phyloP scores from a whole-genome alignment of 2,329 filamentous ascomycete genomes.

The Ramularia collo-cygni region DNA sequence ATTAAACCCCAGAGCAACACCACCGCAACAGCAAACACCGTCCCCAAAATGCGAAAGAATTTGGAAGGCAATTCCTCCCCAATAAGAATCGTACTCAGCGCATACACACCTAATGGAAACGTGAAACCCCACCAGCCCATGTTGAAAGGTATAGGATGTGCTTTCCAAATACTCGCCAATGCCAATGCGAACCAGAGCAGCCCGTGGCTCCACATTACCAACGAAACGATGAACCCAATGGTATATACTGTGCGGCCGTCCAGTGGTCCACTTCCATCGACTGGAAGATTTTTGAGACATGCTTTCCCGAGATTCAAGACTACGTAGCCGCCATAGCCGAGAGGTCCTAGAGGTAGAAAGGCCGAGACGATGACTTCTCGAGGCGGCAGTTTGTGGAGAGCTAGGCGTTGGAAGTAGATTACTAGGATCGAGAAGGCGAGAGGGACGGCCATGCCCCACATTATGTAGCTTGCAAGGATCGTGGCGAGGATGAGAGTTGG shows the following conservation, averaged over 20 bases:
- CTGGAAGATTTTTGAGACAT: conserved; percentile 23
- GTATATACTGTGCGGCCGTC: conserved; percentile 43
- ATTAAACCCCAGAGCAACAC: conserved; percentile 46
- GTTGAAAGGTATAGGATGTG: conserved; percentile 51
- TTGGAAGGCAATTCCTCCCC: conserved; percentile 46
- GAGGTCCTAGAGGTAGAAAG: conserved; percentile 60
- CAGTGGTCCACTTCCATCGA: conserved; percentile 27
- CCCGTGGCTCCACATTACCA: conserved; percentile 52
- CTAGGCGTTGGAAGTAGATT: conserved; percentile 64
- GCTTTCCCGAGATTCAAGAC: conserved; percentile 15
- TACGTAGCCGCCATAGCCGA: conserved; percentile 56
- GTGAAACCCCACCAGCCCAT: conserved; percentile 57
- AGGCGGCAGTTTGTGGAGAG: conserved; percentile 58
- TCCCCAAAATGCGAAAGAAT: conserved; percentile 52
- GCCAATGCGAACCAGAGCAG: conserved; percentile 42
- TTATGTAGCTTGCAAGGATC: conserved; percentile 57
- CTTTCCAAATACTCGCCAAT: conserved; percentile 37
- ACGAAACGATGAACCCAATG: conserved; percentile 48
- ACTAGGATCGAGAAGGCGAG: conserved; percentile 57
- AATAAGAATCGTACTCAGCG: conserved; percentile 41
- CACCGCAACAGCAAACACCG: conserved; percentile 46
- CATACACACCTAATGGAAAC: conserved; percentile 53
- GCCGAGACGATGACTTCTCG: conserved; percentile 61
- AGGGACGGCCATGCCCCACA: conserved; percentile 60
- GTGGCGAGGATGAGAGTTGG: conserved; percentile 52